phyloP scores from a whole-genome alignment of 2,329 filamentous ascomycete genomes.

The Truncatella angustata region DNA sequence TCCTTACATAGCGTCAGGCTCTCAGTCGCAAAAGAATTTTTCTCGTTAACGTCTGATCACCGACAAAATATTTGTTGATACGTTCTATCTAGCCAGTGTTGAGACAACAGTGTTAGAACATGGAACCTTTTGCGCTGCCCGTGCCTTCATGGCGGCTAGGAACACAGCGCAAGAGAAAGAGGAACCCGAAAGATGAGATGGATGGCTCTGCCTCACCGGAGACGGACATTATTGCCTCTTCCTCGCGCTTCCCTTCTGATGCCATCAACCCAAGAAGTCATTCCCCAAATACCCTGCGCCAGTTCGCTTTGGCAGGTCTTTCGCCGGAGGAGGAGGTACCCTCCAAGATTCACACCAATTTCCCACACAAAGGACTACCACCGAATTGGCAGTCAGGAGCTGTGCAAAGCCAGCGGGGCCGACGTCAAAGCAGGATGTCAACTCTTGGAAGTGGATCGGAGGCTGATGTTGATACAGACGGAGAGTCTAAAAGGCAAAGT shows the following conservation, averaged over 20 bases:
- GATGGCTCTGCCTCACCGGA: constrained; percentile 7
- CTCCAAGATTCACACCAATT: constrained; percentile 36
- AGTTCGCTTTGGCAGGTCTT: constrained; percentile 54
- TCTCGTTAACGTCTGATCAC: too few species aligned
- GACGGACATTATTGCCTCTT: constrained; percentile 16
- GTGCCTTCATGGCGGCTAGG: constrained; percentile 25
- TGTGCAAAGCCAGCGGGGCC: constrained; percentile 9
- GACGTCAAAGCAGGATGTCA: constrained; percentile 14
- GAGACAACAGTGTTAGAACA: too few species aligned
- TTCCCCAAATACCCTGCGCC: constrained; percentile 47
- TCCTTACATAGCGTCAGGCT: neutral
- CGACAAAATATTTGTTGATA: too few species aligned
- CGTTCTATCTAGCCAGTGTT: too few species aligned
- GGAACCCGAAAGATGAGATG: constrained; percentile 19
- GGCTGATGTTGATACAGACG: constrained; percentile 11
- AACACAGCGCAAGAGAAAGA: constrained; percentile 27
- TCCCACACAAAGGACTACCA: constrained; percentile 49
- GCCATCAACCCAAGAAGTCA: constrained; percentile 57
- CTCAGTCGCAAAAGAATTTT: too few species aligned
- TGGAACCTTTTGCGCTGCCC: constrained; percentile 25
- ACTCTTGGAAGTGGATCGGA: constrained; percentile 10
- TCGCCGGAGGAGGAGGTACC: constrained; percentile 43
- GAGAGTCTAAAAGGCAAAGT: constrained; percentile 9
- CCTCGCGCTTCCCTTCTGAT: constrained; percentile 26
- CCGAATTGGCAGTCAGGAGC: constrained; percentile 2